Evolutionary conservation across 2,329 filamentous ascomycete species (phyloP).

Genomic region (Ceratocystis colombiana): DNA sequence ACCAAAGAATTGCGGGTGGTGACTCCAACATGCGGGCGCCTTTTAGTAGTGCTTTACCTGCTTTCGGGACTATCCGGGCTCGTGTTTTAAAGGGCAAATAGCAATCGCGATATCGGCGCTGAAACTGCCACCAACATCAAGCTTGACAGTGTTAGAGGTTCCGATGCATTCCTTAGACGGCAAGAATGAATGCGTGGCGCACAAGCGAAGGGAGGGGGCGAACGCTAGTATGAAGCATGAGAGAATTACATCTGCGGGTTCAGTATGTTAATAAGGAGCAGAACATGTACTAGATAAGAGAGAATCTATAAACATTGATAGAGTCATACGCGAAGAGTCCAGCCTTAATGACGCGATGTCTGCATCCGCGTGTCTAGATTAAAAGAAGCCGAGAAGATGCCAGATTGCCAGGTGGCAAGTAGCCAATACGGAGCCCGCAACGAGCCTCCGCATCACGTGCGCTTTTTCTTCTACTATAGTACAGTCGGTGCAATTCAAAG

Average conservation of each 20-base stretch:
- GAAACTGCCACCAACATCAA: no score
- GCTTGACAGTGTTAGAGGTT: not conserved
- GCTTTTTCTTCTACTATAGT: not conserved
- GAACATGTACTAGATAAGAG: not conserved
- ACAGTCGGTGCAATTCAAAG: not conserved
- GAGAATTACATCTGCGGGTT: not conserved
- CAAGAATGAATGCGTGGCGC: not conserved
- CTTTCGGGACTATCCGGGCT: not conserved
- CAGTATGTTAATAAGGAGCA: not conserved
- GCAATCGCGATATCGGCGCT: not conserved
- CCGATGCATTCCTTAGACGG: not conserved
- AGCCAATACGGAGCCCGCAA: not conserved
- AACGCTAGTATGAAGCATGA: not conserved
- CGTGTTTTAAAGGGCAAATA: not conserved
- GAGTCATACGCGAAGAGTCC: not conserved
- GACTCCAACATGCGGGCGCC: not conserved
- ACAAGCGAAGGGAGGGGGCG: not conserved
- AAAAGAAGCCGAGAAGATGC: not conserved
- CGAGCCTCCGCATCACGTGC: not conserved
- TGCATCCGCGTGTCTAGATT: not conserved
- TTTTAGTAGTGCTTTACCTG: not conserved
- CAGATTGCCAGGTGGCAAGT: not conserved
- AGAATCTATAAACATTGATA: not conserved
- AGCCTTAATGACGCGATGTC: not conserved
- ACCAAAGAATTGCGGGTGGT: not conserved